Percentiles rank a stretch among this genome's conserved stretches.
Evolutionary conservation across 1,284 basidiomycete genomes (phyloP).

Genomic region (Rhodotorula sp.): DNA sequence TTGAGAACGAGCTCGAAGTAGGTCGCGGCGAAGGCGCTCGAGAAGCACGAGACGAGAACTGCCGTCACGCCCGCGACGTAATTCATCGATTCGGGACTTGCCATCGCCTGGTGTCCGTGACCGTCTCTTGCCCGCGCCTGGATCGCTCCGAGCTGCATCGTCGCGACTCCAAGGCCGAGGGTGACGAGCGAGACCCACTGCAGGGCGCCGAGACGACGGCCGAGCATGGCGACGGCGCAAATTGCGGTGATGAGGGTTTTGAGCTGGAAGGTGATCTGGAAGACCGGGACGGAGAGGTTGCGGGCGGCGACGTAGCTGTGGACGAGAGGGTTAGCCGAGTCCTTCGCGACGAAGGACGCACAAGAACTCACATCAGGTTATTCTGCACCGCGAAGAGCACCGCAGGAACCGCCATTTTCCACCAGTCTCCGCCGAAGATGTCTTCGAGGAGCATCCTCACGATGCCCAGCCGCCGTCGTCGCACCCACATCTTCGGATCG

Average conservation of each 20-base stretch:
- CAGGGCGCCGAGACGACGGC: conserved; percentile 45
- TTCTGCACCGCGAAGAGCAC: conserved; percentile 49
- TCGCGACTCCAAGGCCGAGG: conserved; percentile 49
- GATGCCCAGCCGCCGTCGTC: conserved; percentile 26
- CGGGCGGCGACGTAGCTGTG: conserved; percentile 48
- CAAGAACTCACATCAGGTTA: conserved; percentile 44
- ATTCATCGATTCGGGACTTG: conserved; percentile 40
- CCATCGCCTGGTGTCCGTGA: conserved; percentile 18
- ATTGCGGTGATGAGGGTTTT: conserved; percentile 51
- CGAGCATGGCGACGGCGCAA: conserved; percentile 49
- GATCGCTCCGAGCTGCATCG: conserved; percentile 48
- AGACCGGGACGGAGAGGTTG: conserved; percentile 50
- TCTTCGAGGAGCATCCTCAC: conserved; percentile 33
- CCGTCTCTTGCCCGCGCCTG: conserved; percentile 26
- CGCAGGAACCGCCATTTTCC: conserved; percentile 45
- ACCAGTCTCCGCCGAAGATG: conserved; percentile 42
- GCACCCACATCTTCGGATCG: conserved; percentile 31
- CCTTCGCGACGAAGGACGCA: background rate
- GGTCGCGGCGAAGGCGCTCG: conserved; percentile 50
- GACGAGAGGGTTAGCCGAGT: background rate
- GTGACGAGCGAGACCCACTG: conserved; percentile 50
- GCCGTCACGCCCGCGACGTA: conserved; percentile 49
- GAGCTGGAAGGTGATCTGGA: conserved; percentile 51
- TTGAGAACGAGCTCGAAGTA: conserved; percentile 51
- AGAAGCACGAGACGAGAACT: conserved; percentile 49